Percentiles rank a stretch among this genome's conserved stretches.
phyloP scores from a whole-genome alignment of 2,329 filamentous ascomycete species.

The Phoma sp. region DNA sequence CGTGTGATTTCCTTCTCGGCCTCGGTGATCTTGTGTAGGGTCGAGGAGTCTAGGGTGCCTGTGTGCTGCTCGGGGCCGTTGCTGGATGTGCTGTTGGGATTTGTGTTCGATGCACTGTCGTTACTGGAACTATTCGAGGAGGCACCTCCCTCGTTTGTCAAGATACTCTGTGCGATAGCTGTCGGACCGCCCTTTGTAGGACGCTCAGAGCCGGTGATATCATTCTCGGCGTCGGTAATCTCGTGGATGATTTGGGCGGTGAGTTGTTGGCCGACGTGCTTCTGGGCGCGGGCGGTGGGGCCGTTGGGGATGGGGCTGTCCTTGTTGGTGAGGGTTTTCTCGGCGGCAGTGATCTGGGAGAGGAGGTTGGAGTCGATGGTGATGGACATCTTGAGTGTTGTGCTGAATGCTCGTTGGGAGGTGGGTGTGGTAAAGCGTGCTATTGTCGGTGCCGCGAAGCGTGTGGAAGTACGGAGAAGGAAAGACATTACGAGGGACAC shows the following conservation, averaged over 20 bases:
- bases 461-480: conserved; percentile 21
- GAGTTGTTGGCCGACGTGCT: conserved; percentile 44
- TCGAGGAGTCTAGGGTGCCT: conserved; percentile 36
- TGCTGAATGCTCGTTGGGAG: conserved; percentile 22
- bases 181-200: conserved; percentile 51
- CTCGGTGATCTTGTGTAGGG: conserved; percentile 39
- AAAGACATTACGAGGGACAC: conserved; percentile 12
- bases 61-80: conserved; percentile 15
- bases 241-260: conserved; percentile 48
- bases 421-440: conserved; percentile 18
- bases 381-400: conserved; percentile 23
- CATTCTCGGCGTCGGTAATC: conserved; percentile 53
- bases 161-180: conserved; percentile 44
- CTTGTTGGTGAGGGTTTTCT: conserved; percentile 50
- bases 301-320: conserved; percentile 47
- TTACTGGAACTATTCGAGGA: not conserved
- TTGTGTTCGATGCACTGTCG: not conserved
- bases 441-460: conserved; percentile 16
- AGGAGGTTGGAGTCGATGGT: conserved; percentile 50
- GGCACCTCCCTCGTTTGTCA: conserved; percentile 3
- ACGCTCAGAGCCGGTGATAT: conserved; percentile 46
- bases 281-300: conserved; percentile 53
- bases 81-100: conserved; percentile 2
- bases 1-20: conserved; percentile 42
- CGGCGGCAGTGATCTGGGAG: conserved; percentile 51